Conservation (phyloP, 106 monocot species). For the Acorus gramineus region DNA sequence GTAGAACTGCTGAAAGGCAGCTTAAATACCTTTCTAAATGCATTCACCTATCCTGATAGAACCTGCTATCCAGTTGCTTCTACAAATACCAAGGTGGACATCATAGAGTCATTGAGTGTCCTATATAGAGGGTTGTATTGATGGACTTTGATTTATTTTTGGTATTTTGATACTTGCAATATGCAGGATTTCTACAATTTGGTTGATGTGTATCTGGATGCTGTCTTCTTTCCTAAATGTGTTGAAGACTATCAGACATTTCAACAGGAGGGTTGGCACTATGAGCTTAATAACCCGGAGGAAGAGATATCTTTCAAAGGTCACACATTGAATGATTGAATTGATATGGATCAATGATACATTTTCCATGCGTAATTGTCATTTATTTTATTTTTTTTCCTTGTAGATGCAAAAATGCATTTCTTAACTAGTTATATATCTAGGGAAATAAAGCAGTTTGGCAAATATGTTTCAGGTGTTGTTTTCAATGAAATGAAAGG, state of each 20-base stretch:
- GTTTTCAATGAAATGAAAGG: conserved; percentile 99
- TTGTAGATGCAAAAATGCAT: neutral
- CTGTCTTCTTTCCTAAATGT: conserved; percentile 95
- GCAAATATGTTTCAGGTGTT: conserved; percentile 52
- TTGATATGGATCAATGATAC: neutral
- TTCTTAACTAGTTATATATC: neutral
- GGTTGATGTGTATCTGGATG: conserved; percentile 97
- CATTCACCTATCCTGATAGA: conserved; percentile 97
- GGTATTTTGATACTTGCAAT: neutral
- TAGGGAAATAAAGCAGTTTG: no score
- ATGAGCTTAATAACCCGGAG: conserved; percentile 79
- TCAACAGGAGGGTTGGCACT: conserved; percentile 99
- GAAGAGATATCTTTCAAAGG: conserved; percentile 97
- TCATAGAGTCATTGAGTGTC: neutral
- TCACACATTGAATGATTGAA: conserved; percentile 11
- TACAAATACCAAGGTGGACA: conserved; percentile 82
- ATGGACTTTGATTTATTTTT: no score
- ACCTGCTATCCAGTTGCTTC: conserved; percentile 99
- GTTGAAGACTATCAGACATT: conserved; percentile 88
- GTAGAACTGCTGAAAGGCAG: conserved; percentile 95
- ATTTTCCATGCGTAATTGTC: no score
- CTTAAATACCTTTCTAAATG: conserved; percentile 93
- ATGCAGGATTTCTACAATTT: conserved; percentile 98
- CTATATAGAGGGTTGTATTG: no score
- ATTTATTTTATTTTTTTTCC: no score